Percentiles rank a stretch among this genome's conserved stretches.
Conservation (phyloP, 192 early-diverging fungal genomes). For the Mortierella hygrophila region DNA sequence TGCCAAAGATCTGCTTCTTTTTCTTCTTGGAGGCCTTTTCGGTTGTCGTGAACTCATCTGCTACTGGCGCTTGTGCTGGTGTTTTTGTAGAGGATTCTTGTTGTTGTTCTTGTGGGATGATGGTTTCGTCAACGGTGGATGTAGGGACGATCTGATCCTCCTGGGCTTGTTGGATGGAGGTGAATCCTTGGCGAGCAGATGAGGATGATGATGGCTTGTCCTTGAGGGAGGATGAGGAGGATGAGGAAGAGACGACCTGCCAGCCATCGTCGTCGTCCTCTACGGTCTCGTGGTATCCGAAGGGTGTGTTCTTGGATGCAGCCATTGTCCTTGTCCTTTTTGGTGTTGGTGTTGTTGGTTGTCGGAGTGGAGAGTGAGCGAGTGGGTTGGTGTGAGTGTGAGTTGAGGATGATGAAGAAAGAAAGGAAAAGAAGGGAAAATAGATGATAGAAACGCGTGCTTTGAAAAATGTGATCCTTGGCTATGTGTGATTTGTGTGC, state of each 20-base stretch:
- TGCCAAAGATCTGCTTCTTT: conserved; percentile 57
- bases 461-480: neutral
- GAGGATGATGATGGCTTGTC: conserved; percentile 18
- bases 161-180: neutral
- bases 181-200: conserved; percentile 3
- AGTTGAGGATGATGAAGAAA: neutral
- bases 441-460: neutral
- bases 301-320: conserved; percentile 11
- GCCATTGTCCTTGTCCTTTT: neutral
- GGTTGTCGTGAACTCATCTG: neutral
- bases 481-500: neutral
- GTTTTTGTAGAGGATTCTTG: neutral
- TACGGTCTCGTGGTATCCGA: conserved; percentile 17
- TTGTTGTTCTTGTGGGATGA: neutral
- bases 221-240: conserved; percentile 3
- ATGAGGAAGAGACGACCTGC: conserved; percentile 41
- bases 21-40: conserved; percentile 48
- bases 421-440: neutral
- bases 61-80: neutral
- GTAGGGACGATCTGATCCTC: conserved; percentile 1
- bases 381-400: neutral
- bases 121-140: conserved; percentile 3
- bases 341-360: neutral
- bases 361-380: neutral
- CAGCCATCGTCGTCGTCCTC: conserved; percentile 49